Evolutionary conservation across 148 eudicot species (phyloP).

Genomic region (Drosera capensis): DNA sequence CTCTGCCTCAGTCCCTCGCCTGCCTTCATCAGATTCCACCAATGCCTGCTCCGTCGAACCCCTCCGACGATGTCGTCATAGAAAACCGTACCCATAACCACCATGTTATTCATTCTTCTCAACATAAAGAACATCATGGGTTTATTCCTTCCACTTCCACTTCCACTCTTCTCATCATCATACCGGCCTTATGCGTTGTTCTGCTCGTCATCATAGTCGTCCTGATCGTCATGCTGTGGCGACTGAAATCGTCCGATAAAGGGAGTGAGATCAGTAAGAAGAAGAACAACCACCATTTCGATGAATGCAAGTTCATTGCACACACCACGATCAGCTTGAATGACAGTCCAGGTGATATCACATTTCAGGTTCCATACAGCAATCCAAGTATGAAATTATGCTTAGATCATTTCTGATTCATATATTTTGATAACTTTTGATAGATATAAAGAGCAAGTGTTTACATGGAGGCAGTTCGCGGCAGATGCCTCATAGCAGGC

Average conservation of each 20-base stretch:
- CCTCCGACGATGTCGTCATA: too few species aligned
- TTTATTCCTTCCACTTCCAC: not conserved
- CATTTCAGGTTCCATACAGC: too few species aligned
- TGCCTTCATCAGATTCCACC: too few species aligned
- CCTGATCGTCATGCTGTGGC: not conserved
- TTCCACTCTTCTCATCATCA: not conserved
- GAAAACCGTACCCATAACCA: too few species aligned
- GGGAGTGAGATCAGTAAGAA: too few species aligned
- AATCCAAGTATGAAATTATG: too few species aligned
- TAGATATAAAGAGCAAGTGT: slow-evolving; percentile 42
- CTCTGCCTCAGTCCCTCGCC: too few species aligned
- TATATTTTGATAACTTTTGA: not conserved
- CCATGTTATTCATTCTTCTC: too few species aligned
- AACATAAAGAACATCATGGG: not conserved
- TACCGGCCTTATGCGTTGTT: not conserved
- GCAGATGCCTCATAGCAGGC: slow-evolving; percentile 13
- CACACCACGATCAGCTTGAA: slow-evolving; percentile 14
- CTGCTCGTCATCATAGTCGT: not conserved
- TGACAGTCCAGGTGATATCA: slow-evolving; percentile 26
- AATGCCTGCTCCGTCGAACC: too few species aligned
- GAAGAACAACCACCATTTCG: slow-evolving; percentile 8
- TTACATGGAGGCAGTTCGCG: slow-evolving; percentile 28
- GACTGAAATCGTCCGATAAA: too few species aligned
- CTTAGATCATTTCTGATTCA: not conserved
- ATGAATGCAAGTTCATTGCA: slow-evolving; percentile 13